Base-by-base conservation (phyloP, 352 stramenopile genomes). In the Phytophthora pini region DNA sequence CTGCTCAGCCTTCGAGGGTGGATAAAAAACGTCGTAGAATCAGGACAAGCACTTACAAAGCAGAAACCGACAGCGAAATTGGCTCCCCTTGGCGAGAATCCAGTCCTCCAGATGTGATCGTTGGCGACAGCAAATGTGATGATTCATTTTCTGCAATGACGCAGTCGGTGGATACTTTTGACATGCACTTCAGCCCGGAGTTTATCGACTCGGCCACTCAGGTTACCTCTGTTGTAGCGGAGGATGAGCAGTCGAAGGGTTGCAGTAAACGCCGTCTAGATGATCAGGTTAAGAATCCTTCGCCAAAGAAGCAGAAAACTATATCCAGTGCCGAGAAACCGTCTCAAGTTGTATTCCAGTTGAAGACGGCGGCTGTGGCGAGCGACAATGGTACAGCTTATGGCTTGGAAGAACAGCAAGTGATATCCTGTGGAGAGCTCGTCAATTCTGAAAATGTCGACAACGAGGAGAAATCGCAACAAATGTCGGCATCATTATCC, bases 111-210 rank as follows among this genome's bases (percentile, higher is more conserved):
- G 48, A 5, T 51, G 40, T 22, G 22, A 17, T 48, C 29, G 49
- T 52, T 22, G 40, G 9, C 24, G 41, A 40, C 15, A 65, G 11
- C n/a, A 61, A 55, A 32, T 50, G 36, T 20, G 60, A 74, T 5
- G 52, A 72, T 12, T 66, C 61, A 4, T 73, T 84, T 34, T 34
- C 17, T 29, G 61, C 68, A 47, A 76, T 72, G 70, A 77, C 61
- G 49, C 65, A 76, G 38, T 74, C 70, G 15, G 8, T 60, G 24
- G 34, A 51, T 47, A 61, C 61, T 39, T 59, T 69, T 20, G 69
- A 82, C 9, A 79, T 82, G 70, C 79, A 88, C 41, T 88, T 80
- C 54, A 90, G 82, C 57, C 82, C 82, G 13, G 75, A 84, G 34
- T 79, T 76, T 67, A 68, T 76, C 26, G 78, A 83, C 36, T 53